Evolutionary conservation across 345 rosid genomes (phyloP).

Genomic region (Eucalyptus cloeziana): DNA sequence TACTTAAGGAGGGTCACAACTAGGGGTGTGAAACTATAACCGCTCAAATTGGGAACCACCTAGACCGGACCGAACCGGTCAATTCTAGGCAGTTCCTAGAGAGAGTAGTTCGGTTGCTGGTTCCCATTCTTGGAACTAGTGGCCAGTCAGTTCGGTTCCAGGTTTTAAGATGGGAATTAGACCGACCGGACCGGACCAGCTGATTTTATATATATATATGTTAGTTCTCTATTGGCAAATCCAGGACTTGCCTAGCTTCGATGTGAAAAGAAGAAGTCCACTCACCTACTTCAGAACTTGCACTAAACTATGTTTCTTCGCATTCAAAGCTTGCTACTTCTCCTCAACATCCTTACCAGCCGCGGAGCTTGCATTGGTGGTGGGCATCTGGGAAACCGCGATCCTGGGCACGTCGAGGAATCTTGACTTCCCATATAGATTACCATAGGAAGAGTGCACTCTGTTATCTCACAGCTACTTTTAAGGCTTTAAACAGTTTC

Average conservation of each 20-base stretch:
- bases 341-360: constrained; percentile 43
- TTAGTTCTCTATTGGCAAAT: neutral
- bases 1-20: too few relatives aligned
- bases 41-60: too few relatives aligned
- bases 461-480: neutral
- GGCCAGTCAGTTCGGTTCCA: accelerated
- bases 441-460: neutral
- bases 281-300: constrained; percentile 76
- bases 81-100: accelerated
- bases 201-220: too few relatives aligned
- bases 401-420: neutral
- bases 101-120: accelerated
- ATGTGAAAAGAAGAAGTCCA: neutral
- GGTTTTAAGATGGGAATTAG: too few relatives aligned
- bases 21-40: too few relatives aligned
- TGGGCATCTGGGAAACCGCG: too few relatives aligned
- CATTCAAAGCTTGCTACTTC: constrained; percentile 55
- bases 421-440: neutral
- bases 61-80: accelerated
- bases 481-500: neutral
- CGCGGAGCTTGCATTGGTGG: too few relatives aligned
- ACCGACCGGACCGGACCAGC: accelerated
- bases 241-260: neutral
- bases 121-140: too few relatives aligned
- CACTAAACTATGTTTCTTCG: constrained; percentile 78